Percentiles rank a stretch among this genome's conserved stretches.
Conservation (phyloP, 1,139 yeast species). For the Tardiomyces depauwii region DNA sequence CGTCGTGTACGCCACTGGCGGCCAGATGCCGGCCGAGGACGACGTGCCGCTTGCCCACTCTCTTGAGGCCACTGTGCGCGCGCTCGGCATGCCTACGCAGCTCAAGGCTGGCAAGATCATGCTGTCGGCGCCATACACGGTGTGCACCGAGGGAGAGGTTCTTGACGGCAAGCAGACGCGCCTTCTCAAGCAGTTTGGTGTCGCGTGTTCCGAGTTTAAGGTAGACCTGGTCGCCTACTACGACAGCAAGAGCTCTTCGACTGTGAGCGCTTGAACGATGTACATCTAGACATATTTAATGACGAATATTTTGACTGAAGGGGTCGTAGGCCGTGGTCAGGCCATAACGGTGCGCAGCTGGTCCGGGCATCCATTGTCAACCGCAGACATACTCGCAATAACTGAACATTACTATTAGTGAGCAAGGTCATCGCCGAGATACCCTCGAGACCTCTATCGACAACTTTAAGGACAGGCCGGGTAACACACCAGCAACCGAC, state of each 20-base stretch:
- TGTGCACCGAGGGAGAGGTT: conserved; percentile 68
- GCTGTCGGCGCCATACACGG: conserved; percentile 63
- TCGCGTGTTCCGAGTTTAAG: conserved; percentile 85
- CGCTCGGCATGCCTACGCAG: conserved; percentile 82
- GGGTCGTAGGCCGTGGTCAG: no score
- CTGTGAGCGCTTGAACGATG: background rate
- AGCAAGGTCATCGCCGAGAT: no score
- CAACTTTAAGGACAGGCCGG: no score
- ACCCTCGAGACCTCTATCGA: no score
- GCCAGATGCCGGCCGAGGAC: conserved; percentile 78
- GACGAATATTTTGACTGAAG: no score
- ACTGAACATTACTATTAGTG: no score
- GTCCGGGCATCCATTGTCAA: no score
- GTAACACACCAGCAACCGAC: no score
- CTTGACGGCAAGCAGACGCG: conserved; percentile 89
- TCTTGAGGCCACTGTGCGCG: conserved; percentile 83
- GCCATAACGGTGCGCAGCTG: no score
- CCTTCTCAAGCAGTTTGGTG: conserved; percentile 87
- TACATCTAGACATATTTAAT: no score
- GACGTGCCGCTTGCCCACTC: conserved; percentile 97
- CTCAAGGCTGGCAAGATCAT: conserved; percentile 82
- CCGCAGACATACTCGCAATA: no score
- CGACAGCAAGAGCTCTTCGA: conserved; percentile 2
- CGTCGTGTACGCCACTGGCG: conserved; percentile 87
- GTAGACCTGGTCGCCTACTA: conserved; percentile 71